Evolutionary conservation across 257 asterid species (phyloP), one percentile per base, ranked within the genome.

Genomic region (Fraxinus quadrangulata): DNA sequence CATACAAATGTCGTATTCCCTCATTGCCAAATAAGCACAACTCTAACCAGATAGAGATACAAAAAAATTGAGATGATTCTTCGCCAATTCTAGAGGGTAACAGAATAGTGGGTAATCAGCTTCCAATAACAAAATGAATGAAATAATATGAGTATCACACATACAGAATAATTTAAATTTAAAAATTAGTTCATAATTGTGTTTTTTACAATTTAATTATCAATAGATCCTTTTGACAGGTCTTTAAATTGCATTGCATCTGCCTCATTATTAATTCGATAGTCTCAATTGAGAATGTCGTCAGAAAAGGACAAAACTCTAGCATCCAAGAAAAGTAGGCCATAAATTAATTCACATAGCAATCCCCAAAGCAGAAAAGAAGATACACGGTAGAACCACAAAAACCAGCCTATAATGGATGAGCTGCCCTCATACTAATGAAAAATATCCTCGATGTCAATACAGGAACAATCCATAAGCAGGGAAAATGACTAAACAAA

Each of bases 351-450:
- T 33, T 74, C 54, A 28, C 71, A 71, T 9, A 23, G 79, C 51
- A 76, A 70, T 24, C 31, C 75, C 36, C 71, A 72, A 56, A 61
- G 42, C 28, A 31, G 37, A 37, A 49, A 74, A 31, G 59, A 75
- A 54, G 16, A 51, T 74, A 21, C 59, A 24, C 14, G 19, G 19
- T 45, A 75, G 68, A 40, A 10, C 42, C 66, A 75, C 63, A 72
- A 61, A 76, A 21, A 45, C 75, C 34, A 75, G 69, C 67, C 37
- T 40, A 40, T 68, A 34, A 80, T 30, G 47, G 71, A 68, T 51
- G 47, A 42, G 75, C 54, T 36, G 75, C 51, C 61, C 31, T 70
- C 68, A 63, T 63, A 10, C 24, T 36, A 26, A 63, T 6, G 13
- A 61, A 24, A 54, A 24, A 23, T 37, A 66, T 24, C 45, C 28